Conservation (phyloP, 2,329 filamentous ascomycete species). For the Hypoxylon sp. region DNA sequence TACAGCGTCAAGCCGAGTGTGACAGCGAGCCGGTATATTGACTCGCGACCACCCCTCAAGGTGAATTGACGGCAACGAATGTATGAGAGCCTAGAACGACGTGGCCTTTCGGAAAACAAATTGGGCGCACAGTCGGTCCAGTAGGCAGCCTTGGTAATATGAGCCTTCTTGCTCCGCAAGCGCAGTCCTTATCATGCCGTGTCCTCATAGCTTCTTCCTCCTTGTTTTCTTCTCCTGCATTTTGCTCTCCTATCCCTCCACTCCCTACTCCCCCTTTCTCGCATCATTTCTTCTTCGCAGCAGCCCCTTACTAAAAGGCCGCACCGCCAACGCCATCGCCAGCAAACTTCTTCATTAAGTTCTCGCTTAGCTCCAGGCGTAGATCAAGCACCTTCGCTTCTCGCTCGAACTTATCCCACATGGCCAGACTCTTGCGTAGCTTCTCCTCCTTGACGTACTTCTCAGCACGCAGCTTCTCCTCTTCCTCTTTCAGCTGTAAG, state of each 20-base stretch:
- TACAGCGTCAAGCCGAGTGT: not conserved
- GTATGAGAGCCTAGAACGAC: not conserved
- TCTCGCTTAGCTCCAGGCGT: conserved; percentile 68
- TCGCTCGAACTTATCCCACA: conserved; percentile 67
- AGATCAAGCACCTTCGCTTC: conserved; percentile 67
- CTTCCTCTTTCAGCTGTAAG: conserved; percentile 67
- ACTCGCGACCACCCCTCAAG: not conserved
- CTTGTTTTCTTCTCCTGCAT: not conserved
- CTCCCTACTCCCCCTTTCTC: not conserved
- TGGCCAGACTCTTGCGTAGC: conserved; percentile 64
- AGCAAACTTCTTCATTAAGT: conserved; percentile 67
- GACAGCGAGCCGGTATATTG: not conserved
- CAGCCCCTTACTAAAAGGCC: conserved; percentile 58
- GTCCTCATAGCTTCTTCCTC: not conserved
- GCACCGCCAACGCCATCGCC: conserved; percentile 68
- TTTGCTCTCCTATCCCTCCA: not conserved
- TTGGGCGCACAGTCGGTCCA: not conserved
- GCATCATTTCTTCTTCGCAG: not conserved
- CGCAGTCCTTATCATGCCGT: not conserved
- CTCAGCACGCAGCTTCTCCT: conserved; percentile 68
- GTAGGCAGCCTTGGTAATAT: not conserved
- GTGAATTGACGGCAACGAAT: not conserved
- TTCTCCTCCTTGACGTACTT: conserved; percentile 66
- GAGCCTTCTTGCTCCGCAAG: not conserved
- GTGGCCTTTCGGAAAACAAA: not conserved